Evolutionary conservation across 2,329 filamentous ascomycete species (phyloP), one percentile per base, ranked within the genome.

Genomic region (Xylaria sp.): DNA sequence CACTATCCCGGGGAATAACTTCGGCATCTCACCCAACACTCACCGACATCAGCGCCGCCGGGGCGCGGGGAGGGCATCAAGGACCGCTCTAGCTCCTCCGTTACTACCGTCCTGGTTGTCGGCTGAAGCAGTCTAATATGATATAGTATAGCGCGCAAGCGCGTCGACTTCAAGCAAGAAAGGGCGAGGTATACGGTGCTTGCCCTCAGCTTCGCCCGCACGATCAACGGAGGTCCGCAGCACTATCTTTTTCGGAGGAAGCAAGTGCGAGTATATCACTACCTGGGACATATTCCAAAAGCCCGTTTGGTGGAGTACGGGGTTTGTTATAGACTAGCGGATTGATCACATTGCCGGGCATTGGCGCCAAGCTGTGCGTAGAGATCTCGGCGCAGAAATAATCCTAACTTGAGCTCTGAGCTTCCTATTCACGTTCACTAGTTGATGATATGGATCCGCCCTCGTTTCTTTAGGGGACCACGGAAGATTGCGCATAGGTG

Each of bases 281-380:
- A n/a, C 50, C 5, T 54, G 50, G 50, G 50, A 54, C 5, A 38
- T 31, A 10, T 39, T 54, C n/a, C 31, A 56, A 22, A 44, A 29
- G 53, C 22, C 38, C 15, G 11, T 44, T 10, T 11, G 25, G 53
- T 29, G 27, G 22, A 44, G 53, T 22, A 56, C 42, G 36, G 38
- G 31, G 13, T 29, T 31, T 27, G 9, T 20, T 20, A 33, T 5
- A 20, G 27, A 47, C 20, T n/a, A n/a, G 42, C 36, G 29, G 54
- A 27, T 57, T 44, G 54, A 45, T 22, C 55, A 22, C 42, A 29
- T 58, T 47, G 42, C 39, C 15, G n/a, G 29, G 29, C n/a, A 47
- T 45, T 20, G 38, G 25, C 36, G 38, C 36, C 22, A 38, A 56
- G 13, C 9, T 33, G 13, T 57, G 27, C 17, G 20, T 47, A 44